Evolutionary conservation across 352 stramenopile species (phyloP).

Genomic region (Phytophthora litchii): DNA sequence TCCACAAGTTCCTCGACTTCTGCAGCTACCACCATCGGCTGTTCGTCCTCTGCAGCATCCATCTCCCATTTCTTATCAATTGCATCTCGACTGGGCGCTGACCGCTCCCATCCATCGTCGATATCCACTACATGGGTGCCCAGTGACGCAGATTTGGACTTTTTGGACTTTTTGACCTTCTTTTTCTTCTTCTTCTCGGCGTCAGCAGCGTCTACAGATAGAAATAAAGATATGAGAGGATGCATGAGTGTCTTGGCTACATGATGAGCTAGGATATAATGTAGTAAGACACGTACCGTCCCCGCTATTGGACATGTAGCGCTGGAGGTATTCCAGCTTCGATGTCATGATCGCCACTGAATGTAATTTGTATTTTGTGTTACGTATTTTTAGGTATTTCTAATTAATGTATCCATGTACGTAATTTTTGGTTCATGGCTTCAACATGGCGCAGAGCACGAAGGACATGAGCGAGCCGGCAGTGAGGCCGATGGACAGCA

Average conservation of each 20-base stretch:
- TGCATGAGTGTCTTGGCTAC: slow-evolving; percentile 11
- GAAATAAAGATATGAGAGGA: background rate
- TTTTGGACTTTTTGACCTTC: slow-evolving; percentile 67
- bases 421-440: slow-evolving; percentile 40
- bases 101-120: slow-evolving; percentile 61
- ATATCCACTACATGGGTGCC: slow-evolving; percentile 60
- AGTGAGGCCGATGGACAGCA: slow-evolving; percentile 75
- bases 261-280: background rate
- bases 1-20: slow-evolving; percentile 61
- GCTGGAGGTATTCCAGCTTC: slow-evolving; percentile 84
- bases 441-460: slow-evolving; percentile 75
- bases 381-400: slow-evolving; percentile 15
- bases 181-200: slow-evolving; percentile 61
- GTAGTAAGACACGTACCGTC: slow-evolving; percentile 26
- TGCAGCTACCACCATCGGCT: slow-evolving; percentile 42
- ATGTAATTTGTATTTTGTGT: too few species aligned
- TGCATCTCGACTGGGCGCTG: slow-evolving; percentile 44
- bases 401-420: background rate
- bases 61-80: slow-evolving; percentile 73
- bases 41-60: slow-evolving; percentile 54
- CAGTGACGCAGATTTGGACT: slow-evolving; percentile 16
- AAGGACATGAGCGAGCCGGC: slow-evolving; percentile 81
- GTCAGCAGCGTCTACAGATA: slow-evolving; percentile 22
- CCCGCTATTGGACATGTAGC: slow-evolving; percentile 58
- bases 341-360: slow-evolving; percentile 45